A percentile compares a stretch with the other conserved stretches of the same genome.
Conservation (phyloP, 192 early-diverging fungal species). For the Coemansia sp. region DNA sequence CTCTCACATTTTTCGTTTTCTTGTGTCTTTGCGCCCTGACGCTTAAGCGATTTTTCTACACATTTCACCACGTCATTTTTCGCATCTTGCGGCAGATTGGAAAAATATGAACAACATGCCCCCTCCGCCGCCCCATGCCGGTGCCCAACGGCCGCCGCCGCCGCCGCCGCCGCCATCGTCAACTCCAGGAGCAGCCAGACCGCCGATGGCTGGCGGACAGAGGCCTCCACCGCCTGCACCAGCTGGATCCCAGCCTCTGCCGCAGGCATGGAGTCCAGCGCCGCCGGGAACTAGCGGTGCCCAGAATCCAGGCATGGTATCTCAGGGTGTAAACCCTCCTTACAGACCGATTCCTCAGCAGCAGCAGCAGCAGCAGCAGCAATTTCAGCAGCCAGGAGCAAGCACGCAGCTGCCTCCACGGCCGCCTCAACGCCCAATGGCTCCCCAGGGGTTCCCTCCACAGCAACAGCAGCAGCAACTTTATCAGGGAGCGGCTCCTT, state of each 20-base stretch:
- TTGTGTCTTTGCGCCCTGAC: constrained; percentile 2
- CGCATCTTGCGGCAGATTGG: background rate
- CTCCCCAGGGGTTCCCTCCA: constrained; percentile 6
- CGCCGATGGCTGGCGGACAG: constrained; percentile 14
- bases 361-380: constrained; percentile 12
- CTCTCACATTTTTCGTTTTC: background rate
- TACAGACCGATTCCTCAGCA: constrained; percentile 28
- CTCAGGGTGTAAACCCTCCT: constrained; percentile 23
- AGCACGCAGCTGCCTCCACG: constrained; percentile 14
- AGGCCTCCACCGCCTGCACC: constrained; percentile 20
- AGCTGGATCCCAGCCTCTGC: constrained; percentile 26
- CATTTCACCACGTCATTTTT: background rate
- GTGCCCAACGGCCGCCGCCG: constrained; percentile 2
- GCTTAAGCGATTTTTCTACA: background rate
- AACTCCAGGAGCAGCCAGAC: constrained; percentile 10
- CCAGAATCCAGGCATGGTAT: constrained; percentile 33
- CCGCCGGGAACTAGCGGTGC: constrained; percentile 4
- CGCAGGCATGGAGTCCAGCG: constrained; percentile 4
- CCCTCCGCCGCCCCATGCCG: constrained; percentile 10
- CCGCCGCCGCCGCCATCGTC: constrained; percentile 6
- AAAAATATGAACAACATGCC: constrained; percentile 17
- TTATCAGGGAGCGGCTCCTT: too few relatives aligned
- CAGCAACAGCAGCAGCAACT: constrained; percentile 23
- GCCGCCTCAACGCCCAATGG: constrained; percentile 14
- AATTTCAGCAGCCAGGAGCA: constrained; percentile 23